Base-by-base conservation (phyloP, 1,284 basidiomycete genomes). In the Melampsora allii-populina region DNA sequence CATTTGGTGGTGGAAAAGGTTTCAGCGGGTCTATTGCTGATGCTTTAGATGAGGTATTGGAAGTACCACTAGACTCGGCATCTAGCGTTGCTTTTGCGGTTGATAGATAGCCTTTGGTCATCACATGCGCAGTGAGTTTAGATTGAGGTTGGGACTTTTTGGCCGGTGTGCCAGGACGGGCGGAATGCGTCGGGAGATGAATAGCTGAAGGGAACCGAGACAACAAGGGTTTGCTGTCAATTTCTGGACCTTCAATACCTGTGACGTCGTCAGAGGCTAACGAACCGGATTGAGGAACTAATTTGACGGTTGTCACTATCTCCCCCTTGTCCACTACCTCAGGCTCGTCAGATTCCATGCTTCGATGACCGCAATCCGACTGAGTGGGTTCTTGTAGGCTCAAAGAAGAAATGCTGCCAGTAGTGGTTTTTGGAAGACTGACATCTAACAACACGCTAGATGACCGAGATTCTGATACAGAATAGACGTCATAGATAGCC, bases 81-180 rank as follows among this genome's bases (percentile, higher is more conserved):
- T 48, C 67, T 29, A 69, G 45, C 2, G 58, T 72, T 0, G 39
- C 45, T 27, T 48, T 72, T 24, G 61, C 53, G 2, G 45, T 72
- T 39, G 63, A 72, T 21, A 72, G 69, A 45, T 72, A 72, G 27
- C 48, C 56, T 46, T 72, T 72, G 36, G 69, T 64, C 2, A 53
- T 64, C 42, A 60, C 48, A 36, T 60, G 31, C 56, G 46, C 31
- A 45, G 63, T 64, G 5, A 65, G 19, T 31, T 72, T 72, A 27
- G 61, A 45, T 50, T 64, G 48, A 9, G 69, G 61, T 14, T 64
- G 56, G 5, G 69, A 65, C 21, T 72, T 72, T 17, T 63, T 64
- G 27, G 36, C 29, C 21, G 31, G n/a, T 24, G 50, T 31, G 21
- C 27, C 31, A 46, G 59, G 14, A 31, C 50, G 36, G 33, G 39